Evolutionary conservation across 2,329 filamentous ascomycete species (phyloP).

Genomic region (Hymenotorrendiella dingleyae): DNA sequence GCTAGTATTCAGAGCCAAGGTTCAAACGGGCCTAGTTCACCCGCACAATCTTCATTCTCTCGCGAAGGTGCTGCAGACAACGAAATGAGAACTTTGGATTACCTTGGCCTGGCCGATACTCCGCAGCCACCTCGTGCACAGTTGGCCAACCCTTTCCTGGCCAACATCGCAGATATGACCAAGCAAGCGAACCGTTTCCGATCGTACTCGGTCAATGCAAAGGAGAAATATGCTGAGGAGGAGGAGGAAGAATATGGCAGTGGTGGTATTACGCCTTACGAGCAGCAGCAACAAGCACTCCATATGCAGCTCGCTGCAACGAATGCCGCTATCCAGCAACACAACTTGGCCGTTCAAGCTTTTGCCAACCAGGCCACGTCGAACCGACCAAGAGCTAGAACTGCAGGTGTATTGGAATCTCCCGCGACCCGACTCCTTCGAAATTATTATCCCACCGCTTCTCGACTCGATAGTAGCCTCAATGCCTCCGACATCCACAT

Average conservation of each 20-base stretch:
- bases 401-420: constrained; percentile 78
- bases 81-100: constrained; percentile 89
- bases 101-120: constrained; percentile 89
- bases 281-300: constrained; percentile 55
- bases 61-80: constrained; percentile 78
- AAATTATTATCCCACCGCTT: constrained; percentile 70
- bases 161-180: constrained; percentile 68
- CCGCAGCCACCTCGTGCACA: constrained; percentile 74
- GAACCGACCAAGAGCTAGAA: constrained; percentile 81
- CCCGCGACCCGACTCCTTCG: constrained; percentile 46
- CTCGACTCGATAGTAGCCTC: constrained; percentile 69
- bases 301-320: constrained; percentile 60
- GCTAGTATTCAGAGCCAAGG: constrained; percentile 77
- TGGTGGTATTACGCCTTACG: constrained; percentile 42
- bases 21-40: constrained; percentile 85
- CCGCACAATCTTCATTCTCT: constrained; percentile 79
- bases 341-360: constrained; percentile 89
- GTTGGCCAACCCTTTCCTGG: constrained; percentile 67
- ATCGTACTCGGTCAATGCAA: constrained; percentile 97
- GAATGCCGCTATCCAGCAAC: constrained; percentile 71
- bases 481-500: constrained; percentile 69
- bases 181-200: constrained; percentile 82
- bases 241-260: constrained; percentile 64
- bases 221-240: constrained; percentile 90
- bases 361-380: constrained; percentile 79